Evolutionary conservation across 176 grass and related monocot genomes (phyloP).

Genomic region (Hyparrhenia diplandra): DNA sequence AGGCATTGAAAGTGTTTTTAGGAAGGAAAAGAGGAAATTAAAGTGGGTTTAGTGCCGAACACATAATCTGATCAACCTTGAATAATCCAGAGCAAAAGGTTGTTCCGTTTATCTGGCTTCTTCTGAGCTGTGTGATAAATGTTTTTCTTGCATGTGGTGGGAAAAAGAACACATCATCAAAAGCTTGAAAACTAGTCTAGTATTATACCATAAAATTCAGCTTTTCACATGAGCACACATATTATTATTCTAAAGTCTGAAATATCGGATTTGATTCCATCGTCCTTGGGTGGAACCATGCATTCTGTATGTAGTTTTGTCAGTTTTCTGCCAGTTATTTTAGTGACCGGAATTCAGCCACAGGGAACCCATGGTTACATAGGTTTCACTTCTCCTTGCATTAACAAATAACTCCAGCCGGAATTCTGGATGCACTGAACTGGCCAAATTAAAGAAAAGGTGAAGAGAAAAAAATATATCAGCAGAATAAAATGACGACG

Average conservation of each 20-base stretch:
- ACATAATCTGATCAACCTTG: slow-evolving; percentile 23
- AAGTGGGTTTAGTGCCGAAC: slow-evolving; percentile 40
- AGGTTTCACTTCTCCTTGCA: slow-evolving; percentile 6
- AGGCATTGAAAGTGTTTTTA: background rate
- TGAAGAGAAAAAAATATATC: background rate
- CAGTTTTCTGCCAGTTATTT: background rate
- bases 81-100: slow-evolving; percentile 30
- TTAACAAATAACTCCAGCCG: slow-evolving; percentile 4
- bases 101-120: background rate
- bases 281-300: slow-evolving; percentile 17
- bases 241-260: slow-evolving; percentile 1
- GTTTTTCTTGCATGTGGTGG: slow-evolving; percentile 23
- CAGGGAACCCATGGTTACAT: background rate
- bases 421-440: slow-evolving; percentile 9
- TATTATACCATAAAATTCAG: slow-evolving; percentile 8
- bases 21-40: slow-evolving; percentile 12
- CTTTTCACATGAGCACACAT: slow-evolving; percentile 20
- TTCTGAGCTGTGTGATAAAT: slow-evolving; percentile 23
- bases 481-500: slow-evolving; percentile 23
- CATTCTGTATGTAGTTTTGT: slow-evolving; percentile 20
- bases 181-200: background rate
- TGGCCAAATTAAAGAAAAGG: slow-evolving; percentile 6
- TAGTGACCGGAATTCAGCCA: background rate
- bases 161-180: slow-evolving; percentile 20
- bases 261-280: slow-evolving; percentile 24